Conservation (phyloP, 257 asterid genomes). For the Primulina eburnea region DNA sequence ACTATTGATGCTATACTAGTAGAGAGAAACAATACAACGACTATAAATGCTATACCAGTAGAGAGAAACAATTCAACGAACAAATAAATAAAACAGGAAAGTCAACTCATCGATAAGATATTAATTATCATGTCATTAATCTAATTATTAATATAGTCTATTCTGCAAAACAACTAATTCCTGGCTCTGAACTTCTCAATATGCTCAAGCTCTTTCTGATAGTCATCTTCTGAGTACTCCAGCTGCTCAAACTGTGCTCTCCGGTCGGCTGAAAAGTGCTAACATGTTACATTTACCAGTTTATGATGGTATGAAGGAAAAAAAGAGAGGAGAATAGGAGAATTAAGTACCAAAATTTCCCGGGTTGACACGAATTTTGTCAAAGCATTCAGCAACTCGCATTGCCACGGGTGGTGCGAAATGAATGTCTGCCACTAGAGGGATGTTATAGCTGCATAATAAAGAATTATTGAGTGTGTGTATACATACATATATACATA, state of each 20-base stretch:
- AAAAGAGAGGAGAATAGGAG: slow-evolving; percentile 5
- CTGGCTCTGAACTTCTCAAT: slow-evolving; percentile 68
- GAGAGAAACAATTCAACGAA: neutral
- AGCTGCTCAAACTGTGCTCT: slow-evolving; percentile 94
- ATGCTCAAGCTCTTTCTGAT: slow-evolving; percentile 95
- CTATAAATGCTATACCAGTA: neutral
- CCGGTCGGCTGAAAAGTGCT: slow-evolving; percentile 80
- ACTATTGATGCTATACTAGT: neutral
- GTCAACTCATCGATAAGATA: neutral
- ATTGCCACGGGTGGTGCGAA: slow-evolving; percentile 95
- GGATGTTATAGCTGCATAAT: slow-evolving; percentile 69
- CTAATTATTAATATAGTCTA: neutral
- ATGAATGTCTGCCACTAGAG: slow-evolving; percentile 98
- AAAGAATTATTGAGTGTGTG: slow-evolving; percentile 16
- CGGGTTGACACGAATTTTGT: slow-evolving; percentile 95
- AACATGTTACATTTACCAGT: slow-evolving; percentile 11
- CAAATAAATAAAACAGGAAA: neutral
- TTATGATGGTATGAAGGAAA: neutral
- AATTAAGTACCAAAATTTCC: slow-evolving; percentile 84
- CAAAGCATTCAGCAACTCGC: slow-evolving; percentile 96
- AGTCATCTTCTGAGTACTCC: slow-evolving; percentile 94
- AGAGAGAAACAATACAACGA: neutral
- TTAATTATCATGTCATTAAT: neutral
- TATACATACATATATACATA: too few species aligned
- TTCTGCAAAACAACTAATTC: slow-evolving; percentile 4